A percentile compares a stretch with the other conserved stretches of the same genome.
Conservation (phyloP, 78 protist genomes). For the Pigoraptor vietnamica region DNA sequence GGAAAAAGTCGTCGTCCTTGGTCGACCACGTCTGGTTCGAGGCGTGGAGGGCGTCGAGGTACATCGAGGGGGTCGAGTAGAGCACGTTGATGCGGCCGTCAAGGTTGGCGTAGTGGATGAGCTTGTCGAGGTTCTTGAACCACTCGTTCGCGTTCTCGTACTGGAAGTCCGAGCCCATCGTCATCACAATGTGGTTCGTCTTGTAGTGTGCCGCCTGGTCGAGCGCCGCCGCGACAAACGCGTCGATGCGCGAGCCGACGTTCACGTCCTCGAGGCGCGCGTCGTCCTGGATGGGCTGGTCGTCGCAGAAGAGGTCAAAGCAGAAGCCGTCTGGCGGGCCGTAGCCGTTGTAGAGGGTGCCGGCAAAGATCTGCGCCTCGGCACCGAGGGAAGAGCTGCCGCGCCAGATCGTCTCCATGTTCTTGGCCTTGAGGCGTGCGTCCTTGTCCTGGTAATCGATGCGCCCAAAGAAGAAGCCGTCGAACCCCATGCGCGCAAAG, state of each 20-base stretch:
- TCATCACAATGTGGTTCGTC: constrained; percentile 60
- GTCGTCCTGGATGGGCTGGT: constrained; percentile 55
- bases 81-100: constrained; percentile 42
- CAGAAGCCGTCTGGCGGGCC: constrained; percentile 51
- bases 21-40: constrained; percentile 33
- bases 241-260: constrained; percentile 7
- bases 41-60: constrained; percentile 36
- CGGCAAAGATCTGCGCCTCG: constrained; percentile 44
- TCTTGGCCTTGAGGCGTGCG: constrained; percentile 8
- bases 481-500: constrained; percentile 68
- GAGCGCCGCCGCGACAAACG: constrained; percentile 32
- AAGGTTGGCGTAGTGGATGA: constrained; percentile 54
- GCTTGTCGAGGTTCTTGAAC: constrained; percentile 64
- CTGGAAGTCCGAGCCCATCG: constrained; percentile 77
- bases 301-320: constrained; percentile 41
- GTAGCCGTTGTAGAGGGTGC: constrained; percentile 34
- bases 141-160: constrained; percentile 60
- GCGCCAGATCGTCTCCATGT: constrained; percentile 41
- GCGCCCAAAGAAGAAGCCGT: constrained; percentile 73
- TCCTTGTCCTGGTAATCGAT: constrained; percentile 70
- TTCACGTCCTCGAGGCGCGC: constrained; percentile 9
- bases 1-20: constrained; percentile 80
- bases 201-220: constrained; percentile 37
- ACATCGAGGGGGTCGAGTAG: constrained; percentile 62
- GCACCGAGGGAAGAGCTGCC: neutral